phyloP scores from a whole-genome alignment of 345 rosid genomes.

The Syzygium oleosum region DNA sequence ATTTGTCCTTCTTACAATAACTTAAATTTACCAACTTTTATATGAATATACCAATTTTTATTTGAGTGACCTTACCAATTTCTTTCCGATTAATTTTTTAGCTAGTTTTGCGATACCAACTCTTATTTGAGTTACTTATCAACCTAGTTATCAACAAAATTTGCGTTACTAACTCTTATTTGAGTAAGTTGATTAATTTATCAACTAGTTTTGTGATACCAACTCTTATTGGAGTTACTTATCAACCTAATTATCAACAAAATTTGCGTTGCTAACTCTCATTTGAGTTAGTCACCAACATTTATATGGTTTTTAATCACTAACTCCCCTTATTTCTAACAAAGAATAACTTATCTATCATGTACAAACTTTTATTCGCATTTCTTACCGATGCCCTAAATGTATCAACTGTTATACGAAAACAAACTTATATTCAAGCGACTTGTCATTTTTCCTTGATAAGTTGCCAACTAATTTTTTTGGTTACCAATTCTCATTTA shows the following conservation, averaged over 20 bases:
- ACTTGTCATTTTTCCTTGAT: not conserved
- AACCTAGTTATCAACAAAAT: not conserved
- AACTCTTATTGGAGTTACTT: not conserved
- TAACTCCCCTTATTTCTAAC: not conserved
- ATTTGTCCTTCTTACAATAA: not conserved
- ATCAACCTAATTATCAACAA: not conserved
- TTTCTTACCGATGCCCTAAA: not conserved
- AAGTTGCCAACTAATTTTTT: not conserved
- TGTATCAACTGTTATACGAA: not conserved
- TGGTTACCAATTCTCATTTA: not conserved
- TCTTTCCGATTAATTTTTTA: not conserved
- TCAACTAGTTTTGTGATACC: not conserved
- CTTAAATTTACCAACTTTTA: not conserved
- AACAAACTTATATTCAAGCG: not conserved
- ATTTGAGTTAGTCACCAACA: not conserved
- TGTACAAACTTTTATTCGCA: not conserved
- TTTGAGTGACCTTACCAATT: not conserved
- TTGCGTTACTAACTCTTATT: not conserved
- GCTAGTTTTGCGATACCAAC: not conserved
- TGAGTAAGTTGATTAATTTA: not conserved
- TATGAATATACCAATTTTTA: not conserved
- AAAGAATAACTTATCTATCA: not conserved
- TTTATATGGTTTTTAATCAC: not conserved
- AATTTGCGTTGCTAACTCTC: not conserved
- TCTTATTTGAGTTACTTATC: not conserved